Percentiles rank a stretch among this genome's conserved stretches.
Evolutionary conservation across 2,329 filamentous ascomycete genomes (phyloP).

Genomic region (Paecilomyces formosus): DNA sequence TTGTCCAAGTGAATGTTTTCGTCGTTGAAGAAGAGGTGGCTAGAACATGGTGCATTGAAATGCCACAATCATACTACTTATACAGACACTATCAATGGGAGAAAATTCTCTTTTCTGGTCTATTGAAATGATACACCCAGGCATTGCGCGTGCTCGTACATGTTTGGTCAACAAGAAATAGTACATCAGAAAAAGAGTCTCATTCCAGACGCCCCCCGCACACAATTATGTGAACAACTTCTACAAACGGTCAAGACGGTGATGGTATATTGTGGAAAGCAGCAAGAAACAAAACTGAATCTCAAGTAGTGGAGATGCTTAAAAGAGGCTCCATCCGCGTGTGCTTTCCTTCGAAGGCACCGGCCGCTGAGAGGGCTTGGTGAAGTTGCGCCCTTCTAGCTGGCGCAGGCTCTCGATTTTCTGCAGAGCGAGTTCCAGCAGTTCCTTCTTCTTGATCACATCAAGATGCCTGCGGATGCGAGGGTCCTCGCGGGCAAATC

Average conservation of each 20-base stretch:
- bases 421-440: slow-evolving; percentile 83
- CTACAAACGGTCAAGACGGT: background rate
- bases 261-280: background rate
- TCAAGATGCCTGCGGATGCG: slow-evolving; percentile 85
- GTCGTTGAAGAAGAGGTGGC: too few relatives aligned
- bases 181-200: background rate
- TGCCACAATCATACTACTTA: background rate
- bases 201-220: background rate
- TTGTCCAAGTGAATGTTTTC: too few relatives aligned
- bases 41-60: too few relatives aligned
- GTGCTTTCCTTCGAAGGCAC: slow-evolving; percentile 28
- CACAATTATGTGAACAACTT: background rate
- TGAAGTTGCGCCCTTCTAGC: slow-evolving; percentile 67
- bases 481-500: slow-evolving; percentile 86
- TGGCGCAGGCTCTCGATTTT: slow-evolving; percentile 91
- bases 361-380: slow-evolving; percentile 35
- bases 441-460: slow-evolving; percentile 82
- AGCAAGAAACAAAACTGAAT: slow-evolving; percentile 1
- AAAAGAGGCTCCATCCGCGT: slow-evolving; percentile 39
- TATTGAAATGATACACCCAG: background rate
- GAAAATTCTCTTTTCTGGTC: background rate
- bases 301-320: slow-evolving; percentile 7
- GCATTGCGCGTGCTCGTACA: background rate
- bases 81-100: background rate
- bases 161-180: background rate